phyloP scores from a whole-genome alignment of 108 stramenopile genomes.

The Cyclotella choctawhatcheeana region DNA sequence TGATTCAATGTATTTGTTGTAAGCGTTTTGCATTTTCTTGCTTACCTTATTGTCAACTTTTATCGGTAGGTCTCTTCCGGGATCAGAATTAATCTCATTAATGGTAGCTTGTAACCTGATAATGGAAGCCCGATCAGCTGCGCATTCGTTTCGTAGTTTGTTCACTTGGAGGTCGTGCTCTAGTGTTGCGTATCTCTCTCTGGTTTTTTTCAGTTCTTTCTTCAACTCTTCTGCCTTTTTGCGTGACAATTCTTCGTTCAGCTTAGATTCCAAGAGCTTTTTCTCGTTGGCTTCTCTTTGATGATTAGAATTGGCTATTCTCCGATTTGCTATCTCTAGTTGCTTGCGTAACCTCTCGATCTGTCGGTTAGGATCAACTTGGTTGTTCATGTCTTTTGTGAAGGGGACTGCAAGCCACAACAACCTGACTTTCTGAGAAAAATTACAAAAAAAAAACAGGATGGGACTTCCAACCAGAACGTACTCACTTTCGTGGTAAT shows the following conservation, averaged over 20 bases:
- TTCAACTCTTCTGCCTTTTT: not conserved
- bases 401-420: not conserved
- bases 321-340: not conserved
- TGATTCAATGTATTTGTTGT: too few relatives aligned
- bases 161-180: conserved; percentile 5
- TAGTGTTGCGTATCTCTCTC: not conserved
- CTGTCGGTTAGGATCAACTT: not conserved
- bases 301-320: conserved; percentile 3
- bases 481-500: too few relatives aligned
- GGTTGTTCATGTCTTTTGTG: not conserved
- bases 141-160: conserved; percentile 14
- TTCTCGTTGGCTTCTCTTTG: conserved; percentile 3
- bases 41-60: conserved; percentile 16
- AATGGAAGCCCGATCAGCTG: not conserved
- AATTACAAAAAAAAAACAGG: too few relatives aligned
- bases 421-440: not conserved
- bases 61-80: not conserved
- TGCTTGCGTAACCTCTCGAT: not conserved
- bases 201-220: not conserved
- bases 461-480: too few relatives aligned
- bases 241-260: not conserved
- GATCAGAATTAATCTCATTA: conserved; percentile 1
- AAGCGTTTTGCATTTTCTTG: too few relatives aligned
- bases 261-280: not conserved
- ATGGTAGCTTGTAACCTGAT: not conserved